Evolutionary conservation across 2,329 filamentous ascomycete genomes (phyloP), one percentile per base, ranked within the genome.

Genomic region (Exophiala spinifera): DNA sequence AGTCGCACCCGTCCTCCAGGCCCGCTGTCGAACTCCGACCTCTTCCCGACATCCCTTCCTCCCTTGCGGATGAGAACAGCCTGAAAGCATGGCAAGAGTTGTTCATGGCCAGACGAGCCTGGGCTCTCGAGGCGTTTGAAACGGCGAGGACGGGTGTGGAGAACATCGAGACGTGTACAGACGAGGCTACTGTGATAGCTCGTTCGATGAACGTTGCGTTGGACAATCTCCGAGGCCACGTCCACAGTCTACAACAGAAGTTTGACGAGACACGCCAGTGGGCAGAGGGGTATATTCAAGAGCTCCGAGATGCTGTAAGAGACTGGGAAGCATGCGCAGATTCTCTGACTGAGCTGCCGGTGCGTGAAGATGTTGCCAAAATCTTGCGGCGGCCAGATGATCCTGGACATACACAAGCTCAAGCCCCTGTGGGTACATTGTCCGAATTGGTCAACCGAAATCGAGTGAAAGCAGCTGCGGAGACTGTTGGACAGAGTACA

Each of bases 11-110:
- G 59, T 66, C 75, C 66, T 65, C 69, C 47, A 73, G 79, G 46
- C 76, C 80, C 48, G 65, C 57, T 75, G 80, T 43, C 66, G 76
- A 31, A 82, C 79, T 33, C 77, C 75, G 55, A 79, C 77, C 79
- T 5, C 84, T 89, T 25, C 72, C 77, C 17, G 74, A 76, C 23
- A 77, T 82, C 37, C 94, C 94, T n/a, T 91, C 95, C 70, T 87
- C 84, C 39, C 87, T 95, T 63, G 79, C 86, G 40, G 85, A 91
- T 66, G 85, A 89, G 58, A 89, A 87, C 57, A 86, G 91, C 59
- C 78, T 96, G 51, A 79, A 86, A 65, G 86, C 91, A 82, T 99
- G 94, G 92, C 88, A 90, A 68, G 83, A 85, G 42, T 78, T 97
- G 19, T 96, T 94, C 76, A 87, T 86, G 69, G 81, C 85, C 55